Evolutionary conservation across 768 basidiomycete genomes (phyloP), one percentile per base, ranked within the genome.

Genomic region (Tephrocybe sp.): DNA sequence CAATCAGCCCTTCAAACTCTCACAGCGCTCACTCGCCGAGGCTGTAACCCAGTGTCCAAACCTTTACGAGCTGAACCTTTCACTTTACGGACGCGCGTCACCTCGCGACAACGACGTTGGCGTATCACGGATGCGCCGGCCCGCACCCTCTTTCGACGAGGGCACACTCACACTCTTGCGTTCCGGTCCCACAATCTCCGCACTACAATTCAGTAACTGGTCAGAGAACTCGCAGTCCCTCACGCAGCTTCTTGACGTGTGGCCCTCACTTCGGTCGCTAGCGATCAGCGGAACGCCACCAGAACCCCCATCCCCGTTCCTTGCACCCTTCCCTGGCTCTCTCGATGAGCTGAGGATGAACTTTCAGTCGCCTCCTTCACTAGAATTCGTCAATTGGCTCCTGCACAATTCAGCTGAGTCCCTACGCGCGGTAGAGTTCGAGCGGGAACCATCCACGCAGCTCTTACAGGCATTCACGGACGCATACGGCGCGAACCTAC

Each of bases 191-290:
- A 62, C 55, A 39, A 78, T 82, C 55, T 69, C 75, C 25, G 66
- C 73, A 4, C 72, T 90, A 4, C 76, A 78, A 48, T 84, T 90
- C 60, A 79, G 76, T 62, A 89, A 90, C 62, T 88, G 85, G 85
- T 83, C 87, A 10, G 78, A 83, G 54, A 82, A 85, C 61, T 67
- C 74, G 44, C 67, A 78, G 34, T 69, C 77, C 14, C 68, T 88
- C 45, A 68, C 74, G 41, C 83, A 86, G 64, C 76, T 90, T 34
- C 78, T 89, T 55, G 75, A 79, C 45, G 69, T 84, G 49, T 88
- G 83, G 80, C 76, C 85, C 2, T 71, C 75, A 14, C 67, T 90
- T 49, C 70, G 69, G 47, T 75, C 77, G 18, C 77, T 90, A 28
- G 72, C 76, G 45, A 73, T 86, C 36, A 76, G 78, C 51, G 86